Percentiles rank a stretch among this genome's conserved stretches.
phyloP scores from a whole-genome alignment of 2,329 filamentous ascomycete genomes.

The Coleophoma eucalyptorum region DNA sequence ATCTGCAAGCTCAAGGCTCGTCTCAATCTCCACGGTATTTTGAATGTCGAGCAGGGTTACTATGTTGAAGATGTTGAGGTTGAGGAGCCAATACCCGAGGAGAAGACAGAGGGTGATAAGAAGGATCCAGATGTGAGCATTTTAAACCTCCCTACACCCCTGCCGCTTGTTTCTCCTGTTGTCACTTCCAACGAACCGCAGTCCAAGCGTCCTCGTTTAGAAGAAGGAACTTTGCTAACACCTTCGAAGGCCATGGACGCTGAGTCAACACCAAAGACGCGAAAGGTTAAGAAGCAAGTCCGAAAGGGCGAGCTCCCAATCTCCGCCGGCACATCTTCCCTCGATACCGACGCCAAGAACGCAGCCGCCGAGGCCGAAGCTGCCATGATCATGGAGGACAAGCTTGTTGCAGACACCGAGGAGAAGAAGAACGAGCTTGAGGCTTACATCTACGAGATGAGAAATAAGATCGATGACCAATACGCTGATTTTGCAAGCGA shows the following conservation, averaged over 20 bases:
- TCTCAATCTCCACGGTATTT: conserved; percentile 90
- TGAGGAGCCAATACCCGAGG: conserved; percentile 84
- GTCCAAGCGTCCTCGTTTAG: conserved; percentile 17
- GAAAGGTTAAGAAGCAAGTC: conserved; percentile 99
- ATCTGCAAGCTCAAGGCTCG: conserved; percentile 99
- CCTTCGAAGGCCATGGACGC: conserved; percentile 69
- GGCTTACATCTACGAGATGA: conserved; percentile 93
- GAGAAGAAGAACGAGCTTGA: conserved; percentile 99
- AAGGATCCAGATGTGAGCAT: conserved; percentile 72
- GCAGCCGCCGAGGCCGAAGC: conserved; percentile 77
- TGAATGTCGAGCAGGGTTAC: conserved; percentile 96
- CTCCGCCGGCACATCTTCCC: conserved; percentile 73
- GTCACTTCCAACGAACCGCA: conserved; percentile 14
- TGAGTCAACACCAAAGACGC: conserved; percentile 73
- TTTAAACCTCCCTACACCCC: conserved; percentile 6
- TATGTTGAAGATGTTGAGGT: conserved; percentile 97
- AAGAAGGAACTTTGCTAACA: conserved; percentile 21
- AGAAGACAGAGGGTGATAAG: conserved; percentile 50
- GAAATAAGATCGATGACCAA: conserved; percentile 90
- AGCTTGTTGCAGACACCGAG: conserved; percentile 95
- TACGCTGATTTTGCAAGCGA: conserved; percentile 87
- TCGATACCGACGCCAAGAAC: conserved; percentile 67
- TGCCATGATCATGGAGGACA: conserved; percentile 95
- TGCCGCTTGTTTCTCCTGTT: conserved; percentile 6
- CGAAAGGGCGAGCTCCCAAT: conserved; percentile 95